These are phyloP conservation scores for Alternaria novae-zelandiae DNA, from an alignment of 2,329 filamentous ascomycete genomes.

Conservation along the genomic window DNA sequence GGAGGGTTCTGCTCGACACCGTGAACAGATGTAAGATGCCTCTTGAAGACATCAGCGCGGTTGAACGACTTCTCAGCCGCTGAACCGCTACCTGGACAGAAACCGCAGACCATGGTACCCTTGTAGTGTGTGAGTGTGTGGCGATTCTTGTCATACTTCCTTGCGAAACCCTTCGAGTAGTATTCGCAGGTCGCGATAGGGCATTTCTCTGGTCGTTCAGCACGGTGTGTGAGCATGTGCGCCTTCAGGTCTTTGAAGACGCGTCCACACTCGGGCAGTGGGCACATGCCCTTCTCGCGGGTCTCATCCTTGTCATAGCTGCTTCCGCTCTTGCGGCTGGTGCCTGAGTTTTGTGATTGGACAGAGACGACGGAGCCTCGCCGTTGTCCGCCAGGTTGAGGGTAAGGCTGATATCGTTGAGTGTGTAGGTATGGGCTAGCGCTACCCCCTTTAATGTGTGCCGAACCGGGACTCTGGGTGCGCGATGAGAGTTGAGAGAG, in stretches of 20 bases:
- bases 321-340: conserved; percentile 58
- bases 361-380: conserved; percentile 74
- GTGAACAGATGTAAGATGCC: conserved; percentile 88
- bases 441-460: conserved; percentile 59
- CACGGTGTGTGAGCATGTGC: conserved; percentile 93
- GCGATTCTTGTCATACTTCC: conserved; percentile 96
- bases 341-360: conserved; percentile 68
- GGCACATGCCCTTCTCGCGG: conserved; percentile 77
- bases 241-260: conserved; percentile 91
- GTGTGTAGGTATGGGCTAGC: conserved; percentile 72
- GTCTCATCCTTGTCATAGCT: conserved; percentile 50
- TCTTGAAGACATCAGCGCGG: conserved; percentile 93
- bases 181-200: conserved; percentile 92
- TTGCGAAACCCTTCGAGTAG: conserved; percentile 87
- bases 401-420: conserved; percentile 62
- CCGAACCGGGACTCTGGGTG: conserved; percentile 51
- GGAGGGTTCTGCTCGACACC: conserved; percentile 91
- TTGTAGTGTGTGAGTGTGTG: conserved; percentile 97
- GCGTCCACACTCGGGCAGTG: conserved; percentile 82
- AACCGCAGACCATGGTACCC: conserved; percentile 95
- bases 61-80: conserved; percentile 95
- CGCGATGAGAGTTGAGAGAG: conserved; percentile 61
- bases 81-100: conserved; percentile 88
- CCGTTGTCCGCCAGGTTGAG: conserved; percentile 56
- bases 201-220: conserved; percentile 90